Percentiles rank a stretch among this genome's conserved stretches.
Evolutionary conservation across 192 early-diverging fungal species (phyloP).

Genomic region (Podila minutissima): DNA sequence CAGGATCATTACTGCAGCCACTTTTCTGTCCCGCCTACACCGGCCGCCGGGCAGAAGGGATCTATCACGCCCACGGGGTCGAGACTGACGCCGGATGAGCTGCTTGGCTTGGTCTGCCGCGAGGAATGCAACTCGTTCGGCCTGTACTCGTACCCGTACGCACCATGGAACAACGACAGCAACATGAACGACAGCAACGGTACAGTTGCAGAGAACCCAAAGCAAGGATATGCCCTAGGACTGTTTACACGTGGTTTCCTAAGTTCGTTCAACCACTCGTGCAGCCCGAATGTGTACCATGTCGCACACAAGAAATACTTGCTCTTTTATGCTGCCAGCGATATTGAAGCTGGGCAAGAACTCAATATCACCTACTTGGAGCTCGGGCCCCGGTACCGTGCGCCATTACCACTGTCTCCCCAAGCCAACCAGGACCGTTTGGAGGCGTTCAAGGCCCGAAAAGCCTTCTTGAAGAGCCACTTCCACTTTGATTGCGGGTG

Average conservation of each 20-base stretch:
- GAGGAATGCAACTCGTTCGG: constrained; percentile 38
- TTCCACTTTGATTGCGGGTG: constrained; percentile 26
- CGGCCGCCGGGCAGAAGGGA: neutral
- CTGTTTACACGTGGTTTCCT: neutral
- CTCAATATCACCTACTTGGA: constrained; percentile 26
- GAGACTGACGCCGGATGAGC: constrained; percentile 3
- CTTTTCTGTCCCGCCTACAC: neutral
- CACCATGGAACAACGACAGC: neutral
- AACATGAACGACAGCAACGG: neutral
- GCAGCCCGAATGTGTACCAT: constrained; percentile 23
- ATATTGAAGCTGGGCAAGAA: constrained; percentile 11
- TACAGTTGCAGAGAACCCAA: neutral
- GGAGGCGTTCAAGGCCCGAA: constrained; percentile 2
- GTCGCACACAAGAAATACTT: constrained; percentile 8
- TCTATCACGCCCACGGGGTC: neutral
- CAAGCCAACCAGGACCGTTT: neutral
- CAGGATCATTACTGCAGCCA: neutral
- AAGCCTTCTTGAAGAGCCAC: neutral
- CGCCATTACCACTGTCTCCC: neutral
- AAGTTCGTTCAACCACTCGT: constrained; percentile 20
- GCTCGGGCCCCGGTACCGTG: constrained; percentile 19
- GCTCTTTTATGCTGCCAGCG: constrained; percentile 8
- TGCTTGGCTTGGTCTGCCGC: constrained; percentile 4
- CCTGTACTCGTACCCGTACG: constrained; percentile 7
- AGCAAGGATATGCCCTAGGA: constrained; percentile 8